These are phyloP conservation scores for Amoebophrya sp. DNA, from an alignment of 169 alveolate species.

Conservation along the genomic window DNA sequence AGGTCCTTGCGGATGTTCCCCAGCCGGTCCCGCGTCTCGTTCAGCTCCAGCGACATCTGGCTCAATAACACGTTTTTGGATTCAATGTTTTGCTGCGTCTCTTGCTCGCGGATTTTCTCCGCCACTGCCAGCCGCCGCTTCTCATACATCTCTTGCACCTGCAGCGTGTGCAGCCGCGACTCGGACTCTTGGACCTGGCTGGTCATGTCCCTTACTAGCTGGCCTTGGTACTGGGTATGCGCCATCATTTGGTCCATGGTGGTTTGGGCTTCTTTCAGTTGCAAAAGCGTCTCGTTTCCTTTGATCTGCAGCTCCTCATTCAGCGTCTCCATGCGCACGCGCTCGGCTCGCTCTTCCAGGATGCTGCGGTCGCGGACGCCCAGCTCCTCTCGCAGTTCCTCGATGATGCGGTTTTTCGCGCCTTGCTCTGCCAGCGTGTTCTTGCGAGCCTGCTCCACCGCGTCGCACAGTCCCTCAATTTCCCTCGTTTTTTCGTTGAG, in stretches of 20 bases:
- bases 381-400: constrained; percentile 2
- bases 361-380: background rate
- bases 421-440: background rate
- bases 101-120: background rate
- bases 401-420: background rate
- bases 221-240: background rate
- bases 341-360: background rate
- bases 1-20: no score
- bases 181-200: background rate
- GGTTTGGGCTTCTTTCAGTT: background rate
- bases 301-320: background rate
- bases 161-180: background rate
- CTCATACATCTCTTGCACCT: constrained; percentile 3
- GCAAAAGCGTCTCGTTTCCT: background rate
- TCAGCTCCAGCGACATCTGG: background rate
- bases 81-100: background rate
- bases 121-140: background rate
- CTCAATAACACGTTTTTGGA: background rate
- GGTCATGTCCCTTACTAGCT: background rate
- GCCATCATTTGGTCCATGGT: constrained; percentile 2
- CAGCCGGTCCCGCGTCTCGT: background rate
- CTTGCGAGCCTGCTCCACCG: background rate
- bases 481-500: background rate
- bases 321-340: background rate
- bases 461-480: background rate